A percentile compares a stretch with the other conserved stretches of the same genome.
phyloP scores from a whole-genome alignment of 140 eudicot genomes.

The Flaveria floridana region DNA sequence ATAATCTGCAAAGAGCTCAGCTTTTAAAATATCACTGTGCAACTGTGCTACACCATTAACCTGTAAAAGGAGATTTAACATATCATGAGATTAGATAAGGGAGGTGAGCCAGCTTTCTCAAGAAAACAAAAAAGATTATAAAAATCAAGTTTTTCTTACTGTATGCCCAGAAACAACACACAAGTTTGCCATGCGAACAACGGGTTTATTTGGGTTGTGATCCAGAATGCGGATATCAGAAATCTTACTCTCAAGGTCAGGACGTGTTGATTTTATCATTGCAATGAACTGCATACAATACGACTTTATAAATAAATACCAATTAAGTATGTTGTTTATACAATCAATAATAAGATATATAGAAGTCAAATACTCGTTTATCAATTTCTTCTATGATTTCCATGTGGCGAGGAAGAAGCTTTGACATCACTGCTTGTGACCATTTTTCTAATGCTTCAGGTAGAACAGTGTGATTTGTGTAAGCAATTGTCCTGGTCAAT shows the following conservation, averaged over 20 bases:
- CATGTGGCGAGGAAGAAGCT: constrained; percentile 99
- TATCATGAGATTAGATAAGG: constrained; percentile 1
- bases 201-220: constrained; percentile 83
- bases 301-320: not conserved
- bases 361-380: constrained; percentile 54
- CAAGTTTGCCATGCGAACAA: constrained; percentile 97
- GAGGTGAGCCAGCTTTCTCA: not conserved
- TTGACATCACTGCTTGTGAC: constrained; percentile 93
- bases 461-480: constrained; percentile 97
- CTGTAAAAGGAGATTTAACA: constrained; percentile 43
- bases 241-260: constrained; percentile 83
- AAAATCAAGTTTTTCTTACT: constrained; percentile 35
- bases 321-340: constrained; percentile 9
- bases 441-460: constrained; percentile 99
- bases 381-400: constrained; percentile 97
- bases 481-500: constrained; percentile 78
- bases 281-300: constrained; percentile 63
- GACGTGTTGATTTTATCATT: constrained; percentile 64
- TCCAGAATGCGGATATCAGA: constrained; percentile 73
- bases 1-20: constrained; percentile 87
- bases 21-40: constrained; percentile 89
- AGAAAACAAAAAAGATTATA: constrained; percentile 6
- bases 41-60: constrained; percentile 99
- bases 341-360: not conserved
- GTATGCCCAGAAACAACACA: constrained; percentile 98